Base-by-base conservation (phyloP, 176 grass and related monocot species). In the Juncus inflexus region DNA sequence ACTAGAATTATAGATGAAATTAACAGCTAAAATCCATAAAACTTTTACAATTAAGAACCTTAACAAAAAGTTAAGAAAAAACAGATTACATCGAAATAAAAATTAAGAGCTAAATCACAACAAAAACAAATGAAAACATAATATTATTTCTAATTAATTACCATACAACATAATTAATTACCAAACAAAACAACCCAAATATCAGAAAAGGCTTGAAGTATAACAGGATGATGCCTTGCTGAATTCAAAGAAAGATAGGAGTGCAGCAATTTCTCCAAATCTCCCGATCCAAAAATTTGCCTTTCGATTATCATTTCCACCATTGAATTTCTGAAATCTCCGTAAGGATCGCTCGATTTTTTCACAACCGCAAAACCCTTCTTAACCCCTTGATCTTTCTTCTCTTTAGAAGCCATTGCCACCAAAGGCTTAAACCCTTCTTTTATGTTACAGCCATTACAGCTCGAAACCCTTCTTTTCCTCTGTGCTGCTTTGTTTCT, bases 151-250 rank as follows among this genome's bases (percentile, higher is more conserved):
- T 74, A 91, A 59, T 28, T 28, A 28, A 28, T 28, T 28, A 28
- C 19, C 19, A 28, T 28, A 28, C 19, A 28, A 28, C 19, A 28
- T 28, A 28, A 28, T 28, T 28, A 28, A 28, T 87, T 63, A 62
- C 76, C 89, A 12, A 86, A 87, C 47, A 92, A 79, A 16, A 86
- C 75, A 52, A 82, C 75, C 88, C 89, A 99, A 71, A 92, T 92
- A 77, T 99, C 94, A 13, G 94, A 92, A 84, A 99, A 99, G 2
- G 94, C 89, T 71, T 92, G 94, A 39, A 99, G 89, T 76, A 99
- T 99, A 69, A 90, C 64, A 51, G 94, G 83, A 61, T 89, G 94
- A 69, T 92, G 94, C 37, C 83, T 76, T n/a, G 75, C 67, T 15
- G 85, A 82, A 66, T 99, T 99, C 19, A 99, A 74, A 12, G 85